These are phyloP conservation scores for Colletotrichum incanum DNA, from an alignment of 2,329 filamentous ascomycete genomes.

Conservation along the genomic window DNA sequence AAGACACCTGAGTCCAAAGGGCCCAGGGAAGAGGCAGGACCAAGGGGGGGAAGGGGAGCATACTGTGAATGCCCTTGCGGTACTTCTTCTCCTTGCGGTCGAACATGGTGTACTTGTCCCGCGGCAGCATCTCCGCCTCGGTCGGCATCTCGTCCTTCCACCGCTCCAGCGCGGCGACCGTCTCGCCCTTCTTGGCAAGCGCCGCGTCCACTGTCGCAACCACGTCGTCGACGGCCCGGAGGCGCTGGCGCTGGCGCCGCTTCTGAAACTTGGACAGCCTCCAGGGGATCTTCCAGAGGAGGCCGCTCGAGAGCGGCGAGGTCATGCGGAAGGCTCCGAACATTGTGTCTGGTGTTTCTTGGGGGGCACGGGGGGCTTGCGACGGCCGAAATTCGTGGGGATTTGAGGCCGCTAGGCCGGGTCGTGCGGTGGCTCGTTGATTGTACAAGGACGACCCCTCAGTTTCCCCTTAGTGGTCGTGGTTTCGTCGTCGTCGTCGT, in stretches of 20 bases:
- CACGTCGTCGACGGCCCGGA: conserved; percentile 89
- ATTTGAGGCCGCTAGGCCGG: background rate
- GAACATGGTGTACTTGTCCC: conserved; percentile 98
- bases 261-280: conserved; percentile 94
- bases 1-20: conserved; percentile 1
- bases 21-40: conserved; percentile 6
- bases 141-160: conserved; percentile 98
- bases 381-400: background rate
- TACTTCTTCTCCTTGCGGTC: conserved; percentile 96
- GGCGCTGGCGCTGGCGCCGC: conserved; percentile 84
- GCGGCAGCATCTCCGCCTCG: conserved; percentile 94
- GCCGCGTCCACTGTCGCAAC: conserved; percentile 87
- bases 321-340: conserved; percentile 88
- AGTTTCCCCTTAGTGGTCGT: background rate
- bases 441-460: too few species aligned
- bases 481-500: background rate
- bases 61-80: conserved; percentile 97
- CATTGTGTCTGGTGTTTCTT: conserved; percentile 69
- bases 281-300: conserved; percentile 98
- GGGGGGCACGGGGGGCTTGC: conserved; percentile 11
- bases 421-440: background rate
- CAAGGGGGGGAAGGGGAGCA: conserved; percentile 56
- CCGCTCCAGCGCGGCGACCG: conserved; percentile 83
- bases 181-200: conserved; percentile 79
- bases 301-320: conserved; percentile 81